phyloP scores from a whole-genome alignment of 1,139 yeast species.

The Arxiozyma bovina region DNA sequence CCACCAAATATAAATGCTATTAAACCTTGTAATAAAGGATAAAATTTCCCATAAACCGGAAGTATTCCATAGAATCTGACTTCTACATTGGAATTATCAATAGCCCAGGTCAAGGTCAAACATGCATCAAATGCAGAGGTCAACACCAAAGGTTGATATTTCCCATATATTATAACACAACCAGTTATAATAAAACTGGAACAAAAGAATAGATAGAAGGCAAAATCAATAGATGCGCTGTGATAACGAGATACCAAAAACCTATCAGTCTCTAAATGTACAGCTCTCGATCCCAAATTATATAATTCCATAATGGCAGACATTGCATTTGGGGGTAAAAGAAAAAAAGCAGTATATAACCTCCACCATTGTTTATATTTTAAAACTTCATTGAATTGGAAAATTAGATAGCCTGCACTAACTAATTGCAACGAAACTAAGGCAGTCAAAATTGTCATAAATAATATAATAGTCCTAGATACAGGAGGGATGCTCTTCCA shows the following conservation, averaged over 20 bases:
- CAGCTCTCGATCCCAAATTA: slow-evolving; percentile 23
- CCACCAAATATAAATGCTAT: slow-evolving; percentile 22
- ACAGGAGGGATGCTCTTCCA: slow-evolving; percentile 19
- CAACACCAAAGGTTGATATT: slow-evolving; percentile 10
- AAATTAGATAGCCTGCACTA: slow-evolving; percentile 8
- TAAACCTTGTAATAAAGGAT: slow-evolving; percentile 25
- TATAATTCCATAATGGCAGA: slow-evolving; percentile 24
- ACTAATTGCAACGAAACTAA: slow-evolving; percentile 3
- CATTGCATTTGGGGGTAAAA: slow-evolving; percentile 21
- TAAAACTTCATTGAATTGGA: slow-evolving; percentile 14
- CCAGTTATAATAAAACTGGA: slow-evolving; percentile 11
- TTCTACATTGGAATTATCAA: slow-evolving; percentile 24
- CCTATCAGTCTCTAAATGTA: slow-evolving; percentile 21
- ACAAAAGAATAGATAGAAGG: slow-evolving; percentile 22
- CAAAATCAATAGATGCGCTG: slow-evolving; percentile 19
- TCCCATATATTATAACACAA: slow-evolving; percentile 14
- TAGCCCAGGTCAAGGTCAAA: slow-evolving; percentile 28
- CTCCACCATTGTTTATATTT: slow-evolving; percentile 24
- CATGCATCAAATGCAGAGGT: slow-evolving; percentile 22
- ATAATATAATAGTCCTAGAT: slow-evolving; percentile 13
- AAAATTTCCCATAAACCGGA: slow-evolving; percentile 29
- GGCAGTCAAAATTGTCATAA: slow-evolving; percentile 5
- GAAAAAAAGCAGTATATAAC: slow-evolving; percentile 20
- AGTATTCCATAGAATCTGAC: slow-evolving; percentile 28
- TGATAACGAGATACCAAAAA: slow-evolving; percentile 13